Evolutionary conservation across 495 filamentous ascomycete species (phyloP).

Genomic region (Cercophora sp.): DNA sequence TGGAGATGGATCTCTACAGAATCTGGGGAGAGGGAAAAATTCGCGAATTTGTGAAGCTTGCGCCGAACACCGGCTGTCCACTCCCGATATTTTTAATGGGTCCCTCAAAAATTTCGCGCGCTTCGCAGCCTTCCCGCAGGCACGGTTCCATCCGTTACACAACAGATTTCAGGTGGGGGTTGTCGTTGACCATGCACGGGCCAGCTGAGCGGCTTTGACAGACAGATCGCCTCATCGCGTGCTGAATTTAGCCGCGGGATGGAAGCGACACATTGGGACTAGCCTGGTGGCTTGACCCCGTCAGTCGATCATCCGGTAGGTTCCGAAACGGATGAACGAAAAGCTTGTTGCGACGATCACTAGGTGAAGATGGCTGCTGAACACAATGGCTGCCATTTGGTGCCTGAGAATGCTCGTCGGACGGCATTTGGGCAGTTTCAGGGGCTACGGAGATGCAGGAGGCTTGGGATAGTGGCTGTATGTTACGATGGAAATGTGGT

Average conservation of each 20-base stretch:
- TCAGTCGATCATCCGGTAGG: no score
- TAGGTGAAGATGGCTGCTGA: neutral
- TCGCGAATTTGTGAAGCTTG: neutral
- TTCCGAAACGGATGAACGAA: neutral
- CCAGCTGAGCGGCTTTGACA: neutral
- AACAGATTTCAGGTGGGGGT: neutral
- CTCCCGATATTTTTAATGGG: conserved; percentile 2
- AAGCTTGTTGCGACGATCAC: neutral
- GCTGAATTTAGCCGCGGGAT: no score
- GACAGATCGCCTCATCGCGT: no score
- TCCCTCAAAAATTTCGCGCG: neutral
- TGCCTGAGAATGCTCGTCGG: no score
- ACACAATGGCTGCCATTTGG: no score
- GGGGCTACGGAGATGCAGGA: no score
- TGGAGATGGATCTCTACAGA: no score
- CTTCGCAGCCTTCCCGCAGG: neutral
- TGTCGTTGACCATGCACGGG: neutral
- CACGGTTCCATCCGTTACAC: neutral
- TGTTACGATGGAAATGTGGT: no score
- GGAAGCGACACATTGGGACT: no score
- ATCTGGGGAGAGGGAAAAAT: conserved; percentile 4
- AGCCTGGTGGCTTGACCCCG: no score
- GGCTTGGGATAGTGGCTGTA: no score
- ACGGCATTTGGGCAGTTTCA: no score
- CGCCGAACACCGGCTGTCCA: neutral